phyloP scores from a whole-genome alignment of 2,329 filamentous ascomycete genomes.

The Ophiostoma fasciatum region DNA sequence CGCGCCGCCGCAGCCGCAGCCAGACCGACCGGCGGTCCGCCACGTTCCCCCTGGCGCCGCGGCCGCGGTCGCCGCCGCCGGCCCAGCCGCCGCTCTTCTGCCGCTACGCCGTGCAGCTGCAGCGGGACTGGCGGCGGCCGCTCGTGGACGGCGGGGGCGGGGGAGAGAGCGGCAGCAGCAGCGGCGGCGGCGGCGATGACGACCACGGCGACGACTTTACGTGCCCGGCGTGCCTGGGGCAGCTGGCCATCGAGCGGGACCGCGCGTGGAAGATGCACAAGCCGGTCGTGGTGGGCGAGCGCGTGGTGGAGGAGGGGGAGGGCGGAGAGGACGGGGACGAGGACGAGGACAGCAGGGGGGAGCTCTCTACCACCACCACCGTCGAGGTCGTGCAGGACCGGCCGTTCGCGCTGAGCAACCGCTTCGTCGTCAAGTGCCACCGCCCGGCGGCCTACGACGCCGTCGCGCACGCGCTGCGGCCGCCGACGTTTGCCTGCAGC shows the following conservation, averaged over 20 bases:
- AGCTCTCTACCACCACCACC: background rate
- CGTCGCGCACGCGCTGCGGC: background rate
- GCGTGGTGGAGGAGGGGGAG: slow-evolving; percentile 4
- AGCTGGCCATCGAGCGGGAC: slow-evolving; percentile 15
- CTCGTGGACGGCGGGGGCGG: slow-evolving; percentile 11
- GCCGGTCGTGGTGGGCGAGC: slow-evolving; percentile 9
- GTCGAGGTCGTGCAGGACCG: slow-evolving; percentile 15
- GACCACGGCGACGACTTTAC: slow-evolving; percentile 7
- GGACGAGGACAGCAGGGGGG: background rate
- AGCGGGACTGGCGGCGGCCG: slow-evolving; percentile 14
- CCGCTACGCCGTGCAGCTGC: slow-evolving; percentile 18
- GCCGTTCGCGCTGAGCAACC: slow-evolving; percentile 18
- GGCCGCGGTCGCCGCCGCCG: background rate
- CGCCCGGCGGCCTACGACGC: slow-evolving; percentile 14
- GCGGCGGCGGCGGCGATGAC: background rate
- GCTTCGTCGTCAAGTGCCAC: slow-evolving; percentile 24
- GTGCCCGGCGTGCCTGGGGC: slow-evolving; percentile 16
- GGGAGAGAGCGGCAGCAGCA: slow-evolving; percentile 1
- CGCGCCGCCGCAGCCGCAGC: slow-evolving; percentile 1
- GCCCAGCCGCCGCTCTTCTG: slow-evolving; percentile 18
- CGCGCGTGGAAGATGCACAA: slow-evolving; percentile 19
- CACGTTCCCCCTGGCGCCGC: background rate
- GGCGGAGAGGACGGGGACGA: background rate
- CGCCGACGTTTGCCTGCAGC: slow-evolving; percentile 17
- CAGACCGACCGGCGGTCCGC: background rate